phyloP scores from a whole-genome alignment of 73 alveolate species.

The Paramecium bursaria region DNA sequence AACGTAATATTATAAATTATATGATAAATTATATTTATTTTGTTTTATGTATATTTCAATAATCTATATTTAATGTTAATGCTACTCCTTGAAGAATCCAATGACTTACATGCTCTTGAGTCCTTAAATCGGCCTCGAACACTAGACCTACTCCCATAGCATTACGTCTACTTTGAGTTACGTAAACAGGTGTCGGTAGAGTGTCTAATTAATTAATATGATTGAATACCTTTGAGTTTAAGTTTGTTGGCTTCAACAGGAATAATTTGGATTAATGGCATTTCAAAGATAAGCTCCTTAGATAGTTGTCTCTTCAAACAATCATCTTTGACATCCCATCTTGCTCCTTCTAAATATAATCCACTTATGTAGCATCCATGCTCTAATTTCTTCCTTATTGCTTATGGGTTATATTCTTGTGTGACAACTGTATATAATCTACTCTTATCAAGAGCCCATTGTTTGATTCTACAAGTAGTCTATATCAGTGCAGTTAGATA shows the following conservation, averaged over 20 bases:
- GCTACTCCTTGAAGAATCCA: constrained; percentile 99
- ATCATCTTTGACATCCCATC: constrained; percentile 95
- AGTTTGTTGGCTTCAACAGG: constrained; percentile 99
- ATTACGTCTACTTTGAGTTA: constrained; percentile 98
- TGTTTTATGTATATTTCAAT: constrained; percentile 60
- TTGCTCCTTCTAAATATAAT: constrained; percentile 98
- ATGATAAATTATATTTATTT: no score
- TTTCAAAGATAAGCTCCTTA: constrained; percentile 95
- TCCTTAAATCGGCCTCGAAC: constrained; percentile 98
- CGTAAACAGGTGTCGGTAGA: constrained; percentile 92
- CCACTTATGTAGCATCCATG: constrained; percentile 99
- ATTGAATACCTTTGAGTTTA: constrained; percentile 95
- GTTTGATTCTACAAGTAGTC: constrained; percentile 98
- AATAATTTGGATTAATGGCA: constrained; percentile 96
- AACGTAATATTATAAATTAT: no score
- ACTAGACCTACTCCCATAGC: constrained; percentile 99
- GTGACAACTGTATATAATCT: constrained; percentile 98
- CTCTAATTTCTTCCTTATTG: constrained; percentile 93
- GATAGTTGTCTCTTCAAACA: constrained; percentile 86
- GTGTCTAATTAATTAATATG: neutral
- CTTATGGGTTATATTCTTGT: constrained; percentile 84
- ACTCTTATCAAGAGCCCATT: constrained; percentile 99
- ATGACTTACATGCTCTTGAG: constrained; percentile 97
- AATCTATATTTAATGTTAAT: constrained; percentile 94
- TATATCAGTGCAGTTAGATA: constrained; percentile 99